Evolutionary conservation across 2,329 filamentous ascomycete genomes (phyloP), one percentile per base, ranked within the genome.

Genomic region (Cadophora sp.): DNA sequence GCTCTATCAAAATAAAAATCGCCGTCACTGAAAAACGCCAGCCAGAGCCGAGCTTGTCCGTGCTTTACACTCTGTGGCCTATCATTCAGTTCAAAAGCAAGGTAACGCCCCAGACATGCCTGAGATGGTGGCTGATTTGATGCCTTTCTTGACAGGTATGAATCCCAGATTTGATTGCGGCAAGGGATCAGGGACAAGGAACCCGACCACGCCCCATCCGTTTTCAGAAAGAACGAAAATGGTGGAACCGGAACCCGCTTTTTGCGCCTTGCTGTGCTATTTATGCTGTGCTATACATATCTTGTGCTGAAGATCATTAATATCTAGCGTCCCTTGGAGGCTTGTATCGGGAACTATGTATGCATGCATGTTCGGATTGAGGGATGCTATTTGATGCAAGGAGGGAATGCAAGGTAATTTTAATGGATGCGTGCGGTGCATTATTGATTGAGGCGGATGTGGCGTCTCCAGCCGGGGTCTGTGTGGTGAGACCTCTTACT

Each of bases 81-180:
- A n/a, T 18, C 33, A 22, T 39, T 56, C 33, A 43, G 36, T 22
- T 39, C n/a, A 27, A 48, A 48, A n/a, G 24, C 27, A 65, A 65
- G 63, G 63, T 65, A 65, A 65, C 8, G 22, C 56, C 63, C 63
- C 55, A 24, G 41, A 30, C 27, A 39, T 60, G 56, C 56, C 63
- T 39, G 24, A 59, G 50, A 60, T 53, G 22, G 33, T 50, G 55
- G 63, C 63, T 65, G 55, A 65, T 65, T 39, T 45, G 20, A 53
- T 50, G 39, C 48, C 36, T 39, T 61, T 58, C 53, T 58, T 20
- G 20, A n/a, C 39, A 63, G 61, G 61, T 56, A 58, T 41, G 36
- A 24, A 27, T 22, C 24, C 20, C 4, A 6, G 20, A 24, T 43
- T 27, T 30, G 50, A 14, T 24, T 53, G 27, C 4, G 20, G 36